A percentile compares a stretch with the other conserved stretches of the same genome.
These are phyloP conservation scores for Larix kaempferi DNA, from an alignment of 75 land plant genomes.

Conservation along the genomic window DNA sequence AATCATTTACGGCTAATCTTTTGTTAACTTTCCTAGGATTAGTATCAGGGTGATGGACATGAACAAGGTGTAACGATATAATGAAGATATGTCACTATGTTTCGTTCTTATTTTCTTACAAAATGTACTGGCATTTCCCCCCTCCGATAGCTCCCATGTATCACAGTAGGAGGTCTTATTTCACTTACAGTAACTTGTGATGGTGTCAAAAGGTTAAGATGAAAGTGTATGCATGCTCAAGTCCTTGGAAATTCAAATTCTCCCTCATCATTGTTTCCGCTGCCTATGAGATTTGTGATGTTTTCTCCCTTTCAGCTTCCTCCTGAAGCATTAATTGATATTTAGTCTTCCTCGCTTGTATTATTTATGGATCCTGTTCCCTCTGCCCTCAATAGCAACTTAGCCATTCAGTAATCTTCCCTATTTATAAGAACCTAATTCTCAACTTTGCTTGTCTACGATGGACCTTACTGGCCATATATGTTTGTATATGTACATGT, in stretches of 20 bases:
- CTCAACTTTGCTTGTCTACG: background rate
- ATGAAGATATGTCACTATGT: background rate
- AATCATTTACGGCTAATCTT: background rate
- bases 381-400: background rate
- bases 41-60: background rate
- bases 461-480: background rate
- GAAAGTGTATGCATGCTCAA: background rate
- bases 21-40: background rate
- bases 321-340: background rate
- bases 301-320: background rate
- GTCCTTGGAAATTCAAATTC: background rate
- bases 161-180: background rate
- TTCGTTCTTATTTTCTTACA: no score
- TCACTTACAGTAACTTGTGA: background rate
- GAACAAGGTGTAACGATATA: background rate
- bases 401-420: background rate
- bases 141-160: no score
- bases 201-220: background rate
- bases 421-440: background rate
- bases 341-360: background rate
- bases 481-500: background rate
- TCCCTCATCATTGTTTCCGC: constrained; percentile 3
- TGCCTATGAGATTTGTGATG: background rate
- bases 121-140: no score
- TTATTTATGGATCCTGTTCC: background rate